phyloP scores from a whole-genome alignment of 129 eudicot species.

The Mikania micrantha region DNA sequence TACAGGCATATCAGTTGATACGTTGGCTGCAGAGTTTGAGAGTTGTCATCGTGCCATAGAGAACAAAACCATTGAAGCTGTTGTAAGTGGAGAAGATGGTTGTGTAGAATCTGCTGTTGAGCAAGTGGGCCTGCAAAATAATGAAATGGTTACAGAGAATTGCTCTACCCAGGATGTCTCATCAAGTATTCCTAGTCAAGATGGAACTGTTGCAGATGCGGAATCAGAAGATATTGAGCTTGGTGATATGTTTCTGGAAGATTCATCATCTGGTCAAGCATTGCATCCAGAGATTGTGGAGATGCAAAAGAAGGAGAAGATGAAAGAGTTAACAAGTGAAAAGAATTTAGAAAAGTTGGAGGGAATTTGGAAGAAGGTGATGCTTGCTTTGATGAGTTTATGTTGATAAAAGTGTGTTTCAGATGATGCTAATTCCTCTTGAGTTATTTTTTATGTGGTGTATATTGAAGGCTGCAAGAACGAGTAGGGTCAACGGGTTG shows the following conservation, averaged over 20 bases:
- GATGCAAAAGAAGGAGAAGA: slow-evolving; percentile 69
- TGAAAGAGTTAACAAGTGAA: slow-evolving; percentile 58
- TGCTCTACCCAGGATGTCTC: slow-evolving; percentile 23
- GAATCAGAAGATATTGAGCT: slow-evolving; percentile 73
- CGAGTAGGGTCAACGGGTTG: neutral
- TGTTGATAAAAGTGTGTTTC: slow-evolving; percentile 9
- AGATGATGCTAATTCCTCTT: slow-evolving; percentile 1
- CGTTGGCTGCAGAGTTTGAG: slow-evolving; percentile 50
- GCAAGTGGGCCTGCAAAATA: slow-evolving; percentile 21
- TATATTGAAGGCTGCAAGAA: neutral
- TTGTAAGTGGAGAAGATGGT: slow-evolving; percentile 22
- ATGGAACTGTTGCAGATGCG: slow-evolving; percentile 35
- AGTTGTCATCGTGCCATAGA: slow-evolving; percentile 29
- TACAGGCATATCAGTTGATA: slow-evolving; percentile 71
- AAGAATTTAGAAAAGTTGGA: slow-evolving; percentile 74
- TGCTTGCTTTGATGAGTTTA: slow-evolving; percentile 20
- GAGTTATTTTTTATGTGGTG: slow-evolving; percentile 7
- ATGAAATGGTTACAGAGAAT: slow-evolving; percentile 14
- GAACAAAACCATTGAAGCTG: slow-evolving; percentile 29
- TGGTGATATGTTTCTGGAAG: slow-evolving; percentile 77
- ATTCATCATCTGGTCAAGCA: slow-evolving; percentile 36
- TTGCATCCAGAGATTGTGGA: slow-evolving; percentile 50
- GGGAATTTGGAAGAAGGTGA: slow-evolving; percentile 96
- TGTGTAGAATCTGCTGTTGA: slow-evolving; percentile 14
- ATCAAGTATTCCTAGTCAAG: slow-evolving; percentile 27